phyloP scores from a whole-genome alignment of 192 early-diverging fungal genomes.

The Backusella tarrabulga region DNA sequence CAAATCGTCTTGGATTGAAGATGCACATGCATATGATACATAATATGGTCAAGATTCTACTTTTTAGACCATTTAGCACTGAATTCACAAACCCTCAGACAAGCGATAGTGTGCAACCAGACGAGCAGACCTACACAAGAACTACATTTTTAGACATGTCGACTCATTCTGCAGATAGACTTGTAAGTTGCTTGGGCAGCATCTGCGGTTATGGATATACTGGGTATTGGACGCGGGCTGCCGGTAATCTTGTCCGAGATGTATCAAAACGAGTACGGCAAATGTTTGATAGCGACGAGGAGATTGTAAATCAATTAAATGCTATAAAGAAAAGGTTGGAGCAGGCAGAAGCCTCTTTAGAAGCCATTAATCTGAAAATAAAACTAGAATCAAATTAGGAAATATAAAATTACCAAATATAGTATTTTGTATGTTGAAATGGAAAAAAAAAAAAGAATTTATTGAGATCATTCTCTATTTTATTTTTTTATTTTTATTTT shows the following conservation, averaged over 20 bases:
- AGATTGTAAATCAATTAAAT: constrained; percentile 14
- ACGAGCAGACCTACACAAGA: constrained; percentile 32
- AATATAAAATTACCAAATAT: background rate
- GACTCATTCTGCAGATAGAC: constrained; percentile 15
- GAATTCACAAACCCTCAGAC: constrained; percentile 10
- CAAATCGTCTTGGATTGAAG: background rate
- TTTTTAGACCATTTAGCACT: constrained; percentile 33
- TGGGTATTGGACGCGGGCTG: background rate
- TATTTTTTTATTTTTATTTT: background rate
- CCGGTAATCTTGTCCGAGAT: constrained; percentile 17
- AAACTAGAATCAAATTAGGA: background rate
- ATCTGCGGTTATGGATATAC: background rate
- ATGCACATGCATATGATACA: constrained; percentile 29
- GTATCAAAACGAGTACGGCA: constrained; percentile 24
- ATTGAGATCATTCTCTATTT: background rate
- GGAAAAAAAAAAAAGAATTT: background rate
- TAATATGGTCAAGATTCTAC: constrained; percentile 28
- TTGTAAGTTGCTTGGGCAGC: constrained; percentile 12
- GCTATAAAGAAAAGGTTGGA: background rate
- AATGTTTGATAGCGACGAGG: constrained; percentile 33
- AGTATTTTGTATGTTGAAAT: background rate
- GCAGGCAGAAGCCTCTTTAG: background rate
- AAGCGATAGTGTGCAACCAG: background rate
- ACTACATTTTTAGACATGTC: constrained; percentile 39
- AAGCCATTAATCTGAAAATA: background rate